These are phyloP conservation scores for Gentiana dahurica DNA, from an alignment of 257 asterid genomes.

Conservation along the genomic window DNA sequence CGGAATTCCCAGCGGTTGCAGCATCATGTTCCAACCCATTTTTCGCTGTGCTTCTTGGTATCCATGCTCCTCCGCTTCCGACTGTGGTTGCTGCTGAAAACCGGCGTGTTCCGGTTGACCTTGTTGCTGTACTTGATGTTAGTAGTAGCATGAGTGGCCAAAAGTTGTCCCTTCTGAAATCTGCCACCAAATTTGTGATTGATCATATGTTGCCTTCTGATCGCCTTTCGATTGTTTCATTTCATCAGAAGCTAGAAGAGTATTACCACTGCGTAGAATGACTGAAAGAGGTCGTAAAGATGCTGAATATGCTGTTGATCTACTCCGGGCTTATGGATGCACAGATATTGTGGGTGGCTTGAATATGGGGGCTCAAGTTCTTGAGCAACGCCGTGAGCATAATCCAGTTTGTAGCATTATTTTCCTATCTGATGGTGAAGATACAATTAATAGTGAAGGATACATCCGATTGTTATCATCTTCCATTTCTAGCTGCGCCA, in stretches of 20 bases:
- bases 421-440: slow-evolving; percentile 35
- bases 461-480: background rate
- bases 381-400: slow-evolving; percentile 18
- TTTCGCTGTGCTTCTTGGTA: slow-evolving; percentile 31
- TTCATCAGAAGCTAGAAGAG: too few relatives aligned
- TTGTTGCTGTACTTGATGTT: slow-evolving; percentile 18
- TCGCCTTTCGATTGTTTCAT: background rate
- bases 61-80: slow-evolving; percentile 22
- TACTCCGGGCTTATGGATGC: slow-evolving; percentile 18
- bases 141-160: slow-evolving; percentile 25
- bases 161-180: slow-evolving; percentile 22
- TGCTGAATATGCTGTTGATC: slow-evolving; percentile 25
- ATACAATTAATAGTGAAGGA: slow-evolving; percentile 10
- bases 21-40: slow-evolving; percentile 10
- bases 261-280: too few relatives aligned
- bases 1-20: slow-evolving; percentile 23
- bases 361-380: slow-evolving; percentile 20
- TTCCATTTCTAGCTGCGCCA: background rate
- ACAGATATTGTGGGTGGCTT: slow-evolving; percentile 30
- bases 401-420: slow-evolving; percentile 30
- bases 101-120: slow-evolving; percentile 32
- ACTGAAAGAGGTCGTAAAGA: slow-evolving; percentile 17
- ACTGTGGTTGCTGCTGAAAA: background rate
- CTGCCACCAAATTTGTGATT: slow-evolving; percentile 22
- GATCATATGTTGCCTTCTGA: slow-evolving; percentile 25